A percentile compares a stretch with the other conserved stretches of the same genome.
Conservation (phyloP, 2,329 filamentous ascomycete species). For the Alternaria viburni region DNA sequence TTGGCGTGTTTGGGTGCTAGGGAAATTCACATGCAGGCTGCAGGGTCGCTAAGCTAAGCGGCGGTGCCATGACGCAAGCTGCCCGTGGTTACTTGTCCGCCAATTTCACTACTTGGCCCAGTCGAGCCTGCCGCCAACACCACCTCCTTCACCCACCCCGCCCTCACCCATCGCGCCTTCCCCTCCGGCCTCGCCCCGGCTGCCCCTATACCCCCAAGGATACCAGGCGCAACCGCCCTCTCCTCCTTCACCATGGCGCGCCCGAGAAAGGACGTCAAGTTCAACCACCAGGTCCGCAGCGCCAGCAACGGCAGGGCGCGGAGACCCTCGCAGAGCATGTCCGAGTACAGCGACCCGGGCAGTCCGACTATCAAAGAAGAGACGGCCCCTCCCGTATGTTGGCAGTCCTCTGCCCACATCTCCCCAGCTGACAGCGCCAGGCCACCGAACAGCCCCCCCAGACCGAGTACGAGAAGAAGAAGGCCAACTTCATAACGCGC, state of each 20-base stretch:
- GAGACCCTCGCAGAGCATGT: constrained; percentile 72
- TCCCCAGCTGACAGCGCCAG: constrained; percentile 32
- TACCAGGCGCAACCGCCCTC: constrained; percentile 6
- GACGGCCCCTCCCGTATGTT: constrained; percentile 18
- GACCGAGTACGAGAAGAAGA: constrained; percentile 96
- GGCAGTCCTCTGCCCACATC: not conserved
- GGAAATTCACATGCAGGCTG: constrained; percentile 17
- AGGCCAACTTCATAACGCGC: constrained; percentile 94
- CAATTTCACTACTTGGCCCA: constrained; percentile 13
- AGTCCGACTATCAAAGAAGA: constrained; percentile 58
- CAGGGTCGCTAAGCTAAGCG: constrained; percentile 3
- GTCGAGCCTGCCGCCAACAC: constrained; percentile 4
- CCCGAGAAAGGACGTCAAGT: constrained; percentile 66
- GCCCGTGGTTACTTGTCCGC: constrained; percentile 11
- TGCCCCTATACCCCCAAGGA: not conserved
- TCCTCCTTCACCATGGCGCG: constrained; percentile 35
- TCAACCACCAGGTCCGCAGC: constrained; percentile 57
- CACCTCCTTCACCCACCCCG: constrained; percentile 1
- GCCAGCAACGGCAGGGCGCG: constrained; percentile 59
- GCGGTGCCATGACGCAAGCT: constrained; percentile 19
- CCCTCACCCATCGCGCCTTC: not conserved
- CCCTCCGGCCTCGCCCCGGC: not conserved
- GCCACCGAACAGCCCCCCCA: constrained; percentile 48
- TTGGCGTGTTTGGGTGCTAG: not conserved
- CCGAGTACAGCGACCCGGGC: constrained; percentile 67